Evolutionary conservation across 306 rosid species (phyloP).

Genomic region (Pachyrhizus erosus): DNA sequence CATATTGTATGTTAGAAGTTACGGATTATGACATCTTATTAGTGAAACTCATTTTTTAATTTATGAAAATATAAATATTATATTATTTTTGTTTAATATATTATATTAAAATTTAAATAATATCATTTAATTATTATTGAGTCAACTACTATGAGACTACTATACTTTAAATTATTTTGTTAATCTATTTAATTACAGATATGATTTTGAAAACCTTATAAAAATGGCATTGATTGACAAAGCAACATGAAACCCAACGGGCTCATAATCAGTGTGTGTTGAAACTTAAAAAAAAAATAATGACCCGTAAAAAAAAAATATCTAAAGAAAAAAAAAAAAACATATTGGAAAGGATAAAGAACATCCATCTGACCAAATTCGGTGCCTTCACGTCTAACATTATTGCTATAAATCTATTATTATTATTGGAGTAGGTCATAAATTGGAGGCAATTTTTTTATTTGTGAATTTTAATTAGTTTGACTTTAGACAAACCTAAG

Average conservation of each 20-base stretch:
- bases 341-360: background rate
- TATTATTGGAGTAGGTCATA: background rate
- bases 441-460: background rate
- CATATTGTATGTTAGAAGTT: too few relatives aligned
- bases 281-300: too few relatives aligned
- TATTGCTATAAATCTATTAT: background rate
- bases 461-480: background rate
- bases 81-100: background rate
- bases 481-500: background rate
- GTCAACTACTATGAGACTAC: background rate
- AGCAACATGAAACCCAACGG: background rate
- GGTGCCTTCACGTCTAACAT: background rate
- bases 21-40: too few relatives aligned
- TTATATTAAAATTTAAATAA: background rate
- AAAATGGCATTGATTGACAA: too few relatives aligned
- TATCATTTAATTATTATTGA: background rate
- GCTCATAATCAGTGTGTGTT: too few relatives aligned
- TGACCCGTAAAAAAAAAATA: too few relatives aligned
- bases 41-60: too few relatives aligned
- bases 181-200: too few relatives aligned
- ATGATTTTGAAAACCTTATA: background rate
- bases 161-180: too few relatives aligned
- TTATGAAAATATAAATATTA: background rate
- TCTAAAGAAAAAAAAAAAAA: too few relatives aligned
- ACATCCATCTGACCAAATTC: background rate